phyloP scores from a whole-genome alignment of 2,329 filamentous ascomycete genomes.

The Elsinoe arachidis region DNA sequence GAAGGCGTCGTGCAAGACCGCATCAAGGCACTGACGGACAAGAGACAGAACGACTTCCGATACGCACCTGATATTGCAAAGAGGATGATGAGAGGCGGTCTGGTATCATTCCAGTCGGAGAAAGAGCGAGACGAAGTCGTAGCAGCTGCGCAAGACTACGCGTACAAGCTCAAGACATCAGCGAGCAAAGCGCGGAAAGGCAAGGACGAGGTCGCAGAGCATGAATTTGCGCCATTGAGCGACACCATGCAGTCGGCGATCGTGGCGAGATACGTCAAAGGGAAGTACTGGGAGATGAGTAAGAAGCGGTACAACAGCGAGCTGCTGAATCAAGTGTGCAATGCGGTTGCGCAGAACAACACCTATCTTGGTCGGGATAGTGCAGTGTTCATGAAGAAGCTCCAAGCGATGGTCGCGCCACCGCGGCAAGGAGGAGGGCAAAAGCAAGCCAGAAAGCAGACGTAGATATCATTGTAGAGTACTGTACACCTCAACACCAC shows the following conservation, averaged over 20 bases:
- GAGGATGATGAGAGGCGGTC: conserved; percentile 18
- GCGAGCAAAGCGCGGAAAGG: conserved; percentile 11
- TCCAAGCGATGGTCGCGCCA: conserved; percentile 19
- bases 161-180: conserved; percentile 3
- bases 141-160: conserved; percentile 15
- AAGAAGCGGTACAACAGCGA: conserved; percentile 18
- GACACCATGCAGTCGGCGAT: conserved; percentile 16
- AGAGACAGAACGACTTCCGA: conserved; percentile 16
- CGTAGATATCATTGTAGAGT: not conserved
- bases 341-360: conserved; percentile 19
- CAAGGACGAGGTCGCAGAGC: not conserved
- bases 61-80: conserved; percentile 17
- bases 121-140: conserved; percentile 18
- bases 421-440: not conserved
- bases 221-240: conserved; percentile 15
- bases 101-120: conserved; percentile 17
- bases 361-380: conserved; percentile 24
- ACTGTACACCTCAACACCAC: not conserved
- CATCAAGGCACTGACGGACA: conserved; percentile 18
- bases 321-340: conserved; percentile 19
- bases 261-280: conserved; percentile 21
- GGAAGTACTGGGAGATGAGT: conserved; percentile 19
- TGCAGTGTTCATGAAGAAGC: conserved; percentile 27
- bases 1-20: conserved; percentile 23
- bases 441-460: not conserved